A percentile compares a stretch with the other conserved stretches of the same genome.
Conservation (phyloP, 495 filamentous ascomycete species). For the Penicilliopsis zonata region DNA sequence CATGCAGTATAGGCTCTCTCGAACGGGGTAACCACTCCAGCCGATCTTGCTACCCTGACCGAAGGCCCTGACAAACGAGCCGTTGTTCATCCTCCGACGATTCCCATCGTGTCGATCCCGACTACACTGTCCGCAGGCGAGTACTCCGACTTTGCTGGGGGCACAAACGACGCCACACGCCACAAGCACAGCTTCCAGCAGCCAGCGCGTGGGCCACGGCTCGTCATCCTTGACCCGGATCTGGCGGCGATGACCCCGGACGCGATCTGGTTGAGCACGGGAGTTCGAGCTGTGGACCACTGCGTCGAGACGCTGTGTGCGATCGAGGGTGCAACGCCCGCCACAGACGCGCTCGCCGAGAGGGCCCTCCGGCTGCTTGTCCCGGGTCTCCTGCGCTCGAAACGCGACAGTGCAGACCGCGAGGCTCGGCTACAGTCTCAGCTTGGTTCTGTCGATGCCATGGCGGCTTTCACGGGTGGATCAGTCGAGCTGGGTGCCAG, state of each 20-base stretch:
- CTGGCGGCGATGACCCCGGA: constrained; percentile 43
- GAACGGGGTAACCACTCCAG: constrained; percentile 31
- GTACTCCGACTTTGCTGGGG: constrained; percentile 45
- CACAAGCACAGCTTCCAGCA: constrained; percentile 42
- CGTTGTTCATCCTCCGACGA: constrained; percentile 21
- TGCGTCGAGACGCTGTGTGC: constrained; percentile 49
- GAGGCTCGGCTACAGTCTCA: constrained; percentile 40
- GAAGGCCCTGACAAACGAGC: constrained; percentile 19
- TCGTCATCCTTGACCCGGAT: constrained; percentile 48
- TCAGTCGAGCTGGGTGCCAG: constrained; percentile 41
- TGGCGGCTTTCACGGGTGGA: constrained; percentile 35
- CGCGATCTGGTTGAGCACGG: constrained; percentile 48
- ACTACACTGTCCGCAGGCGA: constrained; percentile 53
- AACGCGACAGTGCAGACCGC: constrained; percentile 25
- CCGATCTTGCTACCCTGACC: constrained; percentile 31
- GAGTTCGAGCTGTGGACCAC: constrained; percentile 52
- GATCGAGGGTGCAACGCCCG: constrained; percentile 17
- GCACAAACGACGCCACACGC: constrained; percentile 38
- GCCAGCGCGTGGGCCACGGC: constrained; percentile 31
- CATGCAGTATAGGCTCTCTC: constrained; percentile 22
- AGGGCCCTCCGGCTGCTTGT: constrained; percentile 37
- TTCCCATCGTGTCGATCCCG: constrained; percentile 49
- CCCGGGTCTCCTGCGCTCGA: constrained; percentile 38
- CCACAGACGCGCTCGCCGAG: constrained; percentile 26
- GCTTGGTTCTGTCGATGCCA: constrained; percentile 43